phyloP scores from a whole-genome alignment of 1,284 basidiomycete species.

The Golubevia pallescens region DNA sequence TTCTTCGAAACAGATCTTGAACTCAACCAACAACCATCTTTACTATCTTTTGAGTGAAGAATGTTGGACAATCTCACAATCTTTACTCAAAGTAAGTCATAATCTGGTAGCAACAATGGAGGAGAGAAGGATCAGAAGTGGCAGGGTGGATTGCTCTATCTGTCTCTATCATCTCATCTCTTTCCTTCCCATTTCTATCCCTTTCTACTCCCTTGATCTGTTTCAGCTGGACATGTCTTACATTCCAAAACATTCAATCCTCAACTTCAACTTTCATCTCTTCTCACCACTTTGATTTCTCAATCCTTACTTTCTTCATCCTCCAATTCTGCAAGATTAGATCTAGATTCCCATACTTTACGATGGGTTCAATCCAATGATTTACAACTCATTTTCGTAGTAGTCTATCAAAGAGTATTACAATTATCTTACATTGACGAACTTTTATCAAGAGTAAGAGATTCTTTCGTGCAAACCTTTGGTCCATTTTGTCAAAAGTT shows the following conservation, averaged over 20 bases:
- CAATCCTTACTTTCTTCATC: constrained; percentile 57
- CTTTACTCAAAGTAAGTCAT: constrained; percentile 32
- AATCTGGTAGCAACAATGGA: not conserved
- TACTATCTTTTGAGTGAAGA: too few species aligned
- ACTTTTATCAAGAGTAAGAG: constrained; percentile 66
- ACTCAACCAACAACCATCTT: too few species aligned
- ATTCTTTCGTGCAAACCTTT: constrained; percentile 46
- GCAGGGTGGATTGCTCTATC: constrained; percentile 12
- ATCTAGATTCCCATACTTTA: constrained; percentile 52
- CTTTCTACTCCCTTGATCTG: not conserved
- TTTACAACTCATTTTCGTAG: constrained; percentile 54
- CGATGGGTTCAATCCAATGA: constrained; percentile 57
- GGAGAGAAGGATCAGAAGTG: constrained; percentile 2
- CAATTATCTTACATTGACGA: constrained; percentile 93
- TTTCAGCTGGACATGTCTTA: constrained; percentile 47
- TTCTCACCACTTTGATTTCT: constrained; percentile 49
- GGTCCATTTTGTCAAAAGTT: constrained; percentile 17
- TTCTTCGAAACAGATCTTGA: too few species aligned
- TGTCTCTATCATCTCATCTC: constrained; percentile 18
- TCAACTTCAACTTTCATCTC: constrained; percentile 3
- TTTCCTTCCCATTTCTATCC: constrained; percentile 13
- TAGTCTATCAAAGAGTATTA: constrained; percentile 85
- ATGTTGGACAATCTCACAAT: constrained; percentile 54
- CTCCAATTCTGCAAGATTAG: constrained; percentile 39
- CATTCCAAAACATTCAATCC: constrained; percentile 54